A percentile compares a stretch with the other conserved stretches of the same genome.
Evolutionary conservation across 1,284 basidiomycete genomes (phyloP).

Genomic region (Thecaphora thlaspeos): DNA sequence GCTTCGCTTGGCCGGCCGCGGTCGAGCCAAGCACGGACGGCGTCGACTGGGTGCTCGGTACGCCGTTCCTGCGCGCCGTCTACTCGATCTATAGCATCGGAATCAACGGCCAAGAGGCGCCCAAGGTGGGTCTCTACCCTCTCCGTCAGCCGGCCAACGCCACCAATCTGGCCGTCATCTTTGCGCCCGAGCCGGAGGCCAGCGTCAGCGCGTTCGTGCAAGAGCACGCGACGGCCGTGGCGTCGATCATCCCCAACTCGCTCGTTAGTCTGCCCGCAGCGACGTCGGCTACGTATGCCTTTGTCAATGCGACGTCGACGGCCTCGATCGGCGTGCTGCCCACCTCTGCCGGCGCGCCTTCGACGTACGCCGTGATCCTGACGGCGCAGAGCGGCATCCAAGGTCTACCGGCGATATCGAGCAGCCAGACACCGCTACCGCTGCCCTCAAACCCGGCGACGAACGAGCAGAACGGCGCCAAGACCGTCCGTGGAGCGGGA

Average conservation of each 20-base stretch:
- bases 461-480: too few species aligned
- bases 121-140: constrained; percentile 35
- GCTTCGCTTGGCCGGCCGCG: constrained; percentile 74
- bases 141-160: constrained; percentile 58
- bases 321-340: constrained; percentile 13
- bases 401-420: constrained; percentile 21
- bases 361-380: constrained; percentile 10
- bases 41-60: constrained; percentile 85
- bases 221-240: constrained; percentile 67
- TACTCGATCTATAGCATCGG: constrained; percentile 72
- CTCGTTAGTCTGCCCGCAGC: constrained; percentile 69
- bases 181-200: constrained; percentile 19
- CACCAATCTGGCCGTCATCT: constrained; percentile 11
- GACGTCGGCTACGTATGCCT: constrained; percentile 69
- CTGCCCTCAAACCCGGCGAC: constrained; percentile 28
- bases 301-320: constrained; percentile 62
- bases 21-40: constrained; percentile 69
- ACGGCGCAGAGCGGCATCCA: constrained; percentile 3
- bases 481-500: too few species aligned
- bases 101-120: constrained; percentile 21
- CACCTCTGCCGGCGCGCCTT: constrained; percentile 8
- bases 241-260: constrained; percentile 74
- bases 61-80: constrained; percentile 74
- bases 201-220: constrained; percentile 65
- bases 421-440: constrained; percentile 8